These are phyloP conservation scores for Williopsis jadinii DNA, from an alignment of 1,139 yeast genomes.

Conservation along the genomic window DNA sequence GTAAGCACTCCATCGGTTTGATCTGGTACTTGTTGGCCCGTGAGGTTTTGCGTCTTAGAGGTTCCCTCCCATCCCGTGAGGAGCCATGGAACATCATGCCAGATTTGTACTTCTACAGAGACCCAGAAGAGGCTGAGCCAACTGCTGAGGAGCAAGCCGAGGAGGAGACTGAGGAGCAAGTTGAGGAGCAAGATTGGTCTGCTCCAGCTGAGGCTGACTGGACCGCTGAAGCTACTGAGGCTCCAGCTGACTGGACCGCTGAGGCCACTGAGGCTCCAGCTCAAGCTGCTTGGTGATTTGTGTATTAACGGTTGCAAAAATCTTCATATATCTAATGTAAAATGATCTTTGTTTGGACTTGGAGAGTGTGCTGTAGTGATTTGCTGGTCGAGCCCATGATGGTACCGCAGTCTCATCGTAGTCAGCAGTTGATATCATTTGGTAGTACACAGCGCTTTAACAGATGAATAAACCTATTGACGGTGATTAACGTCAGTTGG, in stretches of 20 bases:
- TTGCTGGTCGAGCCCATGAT: too few species aligned
- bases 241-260: constrained; percentile 32
- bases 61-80: constrained; percentile 94
- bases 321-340: constrained; percentile 20
- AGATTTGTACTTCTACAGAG: constrained; percentile 99
- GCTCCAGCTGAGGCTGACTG: constrained; percentile 70
- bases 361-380: too few species aligned
- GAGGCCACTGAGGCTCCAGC: constrained; percentile 19
- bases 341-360: constrained; percentile 10
- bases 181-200: constrained; percentile 73
- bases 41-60: constrained; percentile 99
- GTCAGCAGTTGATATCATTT: too few species aligned
- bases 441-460: too few species aligned
- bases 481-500: too few species aligned
- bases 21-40: constrained; percentile 99
- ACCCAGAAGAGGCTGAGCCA: constrained; percentile 98
- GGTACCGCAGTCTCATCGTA: too few species aligned
- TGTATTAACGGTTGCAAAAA: constrained; percentile 1
- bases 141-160: constrained; percentile 65
- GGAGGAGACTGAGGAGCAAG: constrained; percentile 45
- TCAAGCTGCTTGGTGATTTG: constrained; percentile 21
- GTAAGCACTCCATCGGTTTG: constrained; percentile 99
- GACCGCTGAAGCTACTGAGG: constrained; percentile 62
- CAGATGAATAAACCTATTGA: too few species aligned
- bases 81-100: constrained; percentile 99